Conservation (phyloP, 2,329 filamentous ascomycete genomes). For the Fusarium clavum region DNA sequence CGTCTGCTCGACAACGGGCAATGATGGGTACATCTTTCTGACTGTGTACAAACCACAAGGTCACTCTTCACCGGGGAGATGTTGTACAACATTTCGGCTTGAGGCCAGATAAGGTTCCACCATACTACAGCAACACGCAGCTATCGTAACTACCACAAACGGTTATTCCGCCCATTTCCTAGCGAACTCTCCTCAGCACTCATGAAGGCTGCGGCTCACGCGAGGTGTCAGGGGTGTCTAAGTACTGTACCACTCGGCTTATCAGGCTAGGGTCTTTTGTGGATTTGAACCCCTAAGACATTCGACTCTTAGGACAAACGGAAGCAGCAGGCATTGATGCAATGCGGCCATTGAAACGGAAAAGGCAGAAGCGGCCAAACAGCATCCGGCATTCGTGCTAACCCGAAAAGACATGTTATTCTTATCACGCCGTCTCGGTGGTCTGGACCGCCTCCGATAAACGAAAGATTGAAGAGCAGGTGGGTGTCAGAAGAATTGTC, state of each 20-base stretch:
- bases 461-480: not conserved
- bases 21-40: conserved; percentile 19
- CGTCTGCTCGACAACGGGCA: not conserved
- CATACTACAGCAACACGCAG: not conserved
- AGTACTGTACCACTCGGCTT: conserved; percentile 16
- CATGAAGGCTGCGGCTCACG: conserved; percentile 15
- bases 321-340: conserved; percentile 23
- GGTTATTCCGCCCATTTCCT: conserved; percentile 6
- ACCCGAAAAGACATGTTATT: not conserved
- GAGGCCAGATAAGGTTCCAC: not conserved
- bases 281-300: conserved; percentile 28
- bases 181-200: conserved; percentile 2
- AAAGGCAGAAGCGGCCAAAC: not conserved
- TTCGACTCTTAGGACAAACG: conserved; percentile 15
- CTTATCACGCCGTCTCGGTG: not conserved
- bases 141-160: conserved; percentile 24
- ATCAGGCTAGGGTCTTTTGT: conserved; percentile 36
- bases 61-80: conserved; percentile 16
- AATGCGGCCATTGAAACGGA: conserved; percentile 1
- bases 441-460: conserved; percentile 14
- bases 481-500: too few relatives aligned
- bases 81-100: conserved; percentile 8
- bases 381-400: not conserved
- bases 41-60: conserved; percentile 3
- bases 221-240: conserved; percentile 11